Base-by-base conservation (phyloP, 441 rosid species). In the Gossypium trilobum region DNA sequence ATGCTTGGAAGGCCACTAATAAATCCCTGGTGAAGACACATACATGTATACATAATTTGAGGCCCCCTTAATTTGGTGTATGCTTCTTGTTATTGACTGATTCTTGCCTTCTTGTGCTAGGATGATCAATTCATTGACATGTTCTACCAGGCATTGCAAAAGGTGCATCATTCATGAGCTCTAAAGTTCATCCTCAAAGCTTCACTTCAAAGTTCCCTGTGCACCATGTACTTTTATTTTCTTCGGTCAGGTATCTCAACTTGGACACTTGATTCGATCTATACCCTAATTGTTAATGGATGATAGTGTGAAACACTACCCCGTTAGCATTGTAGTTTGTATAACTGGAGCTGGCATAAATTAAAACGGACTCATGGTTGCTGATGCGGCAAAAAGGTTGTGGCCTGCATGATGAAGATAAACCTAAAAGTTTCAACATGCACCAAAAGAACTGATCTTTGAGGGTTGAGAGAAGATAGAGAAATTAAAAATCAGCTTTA, bases 61-160 rank as follows among this genome's bases (percentile, higher is more conserved):
- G 4, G 25, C 27, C 25, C 39, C 27, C 27, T 8, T 9, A 7
- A 36, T 36, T 36, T 36, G 50, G 23, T 19, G 51, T 46, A 23
- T 4, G 54, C 48, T 66, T 55, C 72, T 51, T 9, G 16, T 51
- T 59, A 23, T n/a, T 19, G 68, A 46, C 68, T 59, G 16, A 17
- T 69, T 50, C 33, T 52, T 25, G 33, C 31, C 11, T 67, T 77
- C 36, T 52, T 80, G 13, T 81, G 25, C 71, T 62, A 89, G 94
- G 91, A 89, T 54, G 90, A 89, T 62, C 89, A 80, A 67, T 89
- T 87, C 72, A 74, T 89, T 3, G 88, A 89, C 81, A 70, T 85
- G 90, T 85, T 89, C 77, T 79, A 82, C 82, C 85, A 81, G 75
- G 81, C 90, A 20, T 71, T 89, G 80, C 70, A 78, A 70, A 87